Evolutionary conservation across 1,284 basidiomycete species (phyloP).

Genomic region (Laetiporus sulphureus): DNA sequence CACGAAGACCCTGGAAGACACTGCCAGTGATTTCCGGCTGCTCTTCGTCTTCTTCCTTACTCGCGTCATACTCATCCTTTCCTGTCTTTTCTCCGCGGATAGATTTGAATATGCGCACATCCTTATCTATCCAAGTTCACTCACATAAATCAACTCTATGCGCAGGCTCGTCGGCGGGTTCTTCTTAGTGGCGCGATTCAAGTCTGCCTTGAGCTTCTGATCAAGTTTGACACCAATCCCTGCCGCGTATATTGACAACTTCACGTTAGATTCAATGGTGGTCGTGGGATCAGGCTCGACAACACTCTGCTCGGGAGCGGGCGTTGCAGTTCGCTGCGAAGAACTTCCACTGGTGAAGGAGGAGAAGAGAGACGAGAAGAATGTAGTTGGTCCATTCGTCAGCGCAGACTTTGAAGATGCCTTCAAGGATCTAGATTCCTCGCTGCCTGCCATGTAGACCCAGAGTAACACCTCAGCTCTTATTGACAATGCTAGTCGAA

Average conservation of each 20-base stretch:
- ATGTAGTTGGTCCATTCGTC: slow-evolving; percentile 38
- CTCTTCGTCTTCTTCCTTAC: slow-evolving; percentile 57
- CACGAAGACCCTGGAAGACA: slow-evolving; percentile 82
- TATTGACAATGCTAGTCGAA: slow-evolving; percentile 61
- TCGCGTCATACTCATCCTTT: slow-evolving; percentile 82
- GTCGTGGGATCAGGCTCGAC: slow-evolving; percentile 48
- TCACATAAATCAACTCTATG: slow-evolving; percentile 80
- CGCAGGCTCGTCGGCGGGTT: slow-evolving; percentile 76
- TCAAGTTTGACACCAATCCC: slow-evolving; percentile 73
- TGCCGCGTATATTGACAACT: slow-evolving; percentile 80
- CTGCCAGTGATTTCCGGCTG: slow-evolving; percentile 59
- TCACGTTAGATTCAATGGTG: slow-evolving; percentile 58
- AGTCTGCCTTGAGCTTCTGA: slow-evolving; percentile 68
- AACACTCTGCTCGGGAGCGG: slow-evolving; percentile 34
- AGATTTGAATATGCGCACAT: background rate
- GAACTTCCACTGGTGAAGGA: slow-evolving; percentile 44
- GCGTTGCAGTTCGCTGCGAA: slow-evolving; percentile 34
- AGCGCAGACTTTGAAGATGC: slow-evolving; percentile 22
- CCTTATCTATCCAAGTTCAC: slow-evolving; percentile 21
- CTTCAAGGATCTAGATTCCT: slow-evolving; percentile 42
- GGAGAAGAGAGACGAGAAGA: slow-evolving; percentile 77
- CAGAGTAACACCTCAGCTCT: slow-evolving; percentile 80
- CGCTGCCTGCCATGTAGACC: slow-evolving; percentile 69
- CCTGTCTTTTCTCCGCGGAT: slow-evolving; percentile 53
- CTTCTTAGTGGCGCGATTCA: slow-evolving; percentile 94